A percentile compares a stretch with the other conserved stretches of the same genome.
phyloP scores from a whole-genome alignment of 208 protist genomes.

The Crithidia bombi region DNA sequence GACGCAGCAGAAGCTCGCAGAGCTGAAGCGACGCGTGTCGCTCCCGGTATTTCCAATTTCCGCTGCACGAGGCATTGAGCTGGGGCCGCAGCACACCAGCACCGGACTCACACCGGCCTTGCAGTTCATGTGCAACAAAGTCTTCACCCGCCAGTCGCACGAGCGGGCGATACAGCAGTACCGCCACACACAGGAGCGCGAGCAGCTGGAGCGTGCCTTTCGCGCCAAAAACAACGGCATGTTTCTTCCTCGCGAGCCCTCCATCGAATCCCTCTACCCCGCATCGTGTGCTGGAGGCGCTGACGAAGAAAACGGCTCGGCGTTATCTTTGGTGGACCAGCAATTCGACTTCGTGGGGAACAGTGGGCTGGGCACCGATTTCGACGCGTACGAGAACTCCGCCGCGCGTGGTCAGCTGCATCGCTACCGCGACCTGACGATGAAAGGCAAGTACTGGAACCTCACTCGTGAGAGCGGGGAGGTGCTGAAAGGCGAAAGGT shows the following conservation, averaged over 20 bases:
- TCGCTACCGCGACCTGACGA: slow-evolving; percentile 85
- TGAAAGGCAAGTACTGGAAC: slow-evolving; percentile 84
- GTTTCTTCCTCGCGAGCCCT: slow-evolving; percentile 15
- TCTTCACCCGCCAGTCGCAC: slow-evolving; percentile 63
- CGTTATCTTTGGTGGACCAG: slow-evolving; percentile 81
- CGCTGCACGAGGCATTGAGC: slow-evolving; percentile 68
- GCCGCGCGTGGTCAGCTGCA: slow-evolving; percentile 63
- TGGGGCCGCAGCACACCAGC: slow-evolving; percentile 56
- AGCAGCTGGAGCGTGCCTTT: slow-evolving; percentile 68
- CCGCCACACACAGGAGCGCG: slow-evolving; percentile 38
- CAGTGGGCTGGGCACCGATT: slow-evolving; percentile 60
- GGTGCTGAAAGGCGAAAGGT: slow-evolving; percentile 49
- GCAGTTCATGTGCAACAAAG: slow-evolving; percentile 68
- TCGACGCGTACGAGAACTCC: slow-evolving; percentile 79
- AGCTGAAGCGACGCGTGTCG: slow-evolving; percentile 58
- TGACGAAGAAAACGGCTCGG: background rate
- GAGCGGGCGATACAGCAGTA: slow-evolving; percentile 41
- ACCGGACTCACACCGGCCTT: slow-evolving; percentile 65
- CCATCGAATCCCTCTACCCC: background rate
- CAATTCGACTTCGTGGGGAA: slow-evolving; percentile 68
- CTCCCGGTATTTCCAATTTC: slow-evolving; percentile 92
- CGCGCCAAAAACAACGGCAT: slow-evolving; percentile 75
- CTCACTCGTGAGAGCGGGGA: slow-evolving; percentile 63
- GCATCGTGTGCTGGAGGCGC: background rate
- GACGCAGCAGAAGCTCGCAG: slow-evolving; percentile 62